phyloP scores from a whole-genome alignment of 2,329 filamentous ascomycete species.

The Sclerotinia minor region DNA sequence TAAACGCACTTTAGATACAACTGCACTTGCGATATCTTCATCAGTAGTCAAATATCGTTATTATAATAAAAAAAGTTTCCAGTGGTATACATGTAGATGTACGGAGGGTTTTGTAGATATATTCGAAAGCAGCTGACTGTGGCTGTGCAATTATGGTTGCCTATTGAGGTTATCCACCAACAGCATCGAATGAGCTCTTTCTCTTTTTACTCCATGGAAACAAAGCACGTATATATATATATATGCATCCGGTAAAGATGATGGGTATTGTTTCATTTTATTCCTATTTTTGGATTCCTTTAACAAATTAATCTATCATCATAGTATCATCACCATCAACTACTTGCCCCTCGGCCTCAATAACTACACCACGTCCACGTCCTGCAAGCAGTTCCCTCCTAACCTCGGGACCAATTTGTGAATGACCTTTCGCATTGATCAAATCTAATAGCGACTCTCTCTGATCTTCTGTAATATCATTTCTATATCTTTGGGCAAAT shows the following conservation, averaged over 20 bases:
- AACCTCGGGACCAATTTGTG: conserved; percentile 86
- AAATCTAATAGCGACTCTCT: conserved; percentile 87
- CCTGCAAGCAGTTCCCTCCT: conserved; percentile 85
- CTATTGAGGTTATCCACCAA: background rate
- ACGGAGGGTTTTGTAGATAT: background rate
- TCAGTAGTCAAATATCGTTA: background rate
- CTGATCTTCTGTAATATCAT: conserved; percentile 95
- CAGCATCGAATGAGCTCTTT: background rate
- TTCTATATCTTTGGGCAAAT: conserved; percentile 92
- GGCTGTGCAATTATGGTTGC: conserved; percentile 5
- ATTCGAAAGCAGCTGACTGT: background rate
- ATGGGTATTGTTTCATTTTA: conserved; percentile 3
- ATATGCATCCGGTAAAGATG: background rate
- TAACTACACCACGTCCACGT: conserved; percentile 74
- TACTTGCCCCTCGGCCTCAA: conserved; percentile 56
- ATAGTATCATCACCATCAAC: conserved; percentile 89
- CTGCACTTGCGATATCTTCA: background rate
- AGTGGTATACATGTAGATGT: background rate
- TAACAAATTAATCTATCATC: conserved; percentile 57
- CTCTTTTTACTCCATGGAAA: background rate
- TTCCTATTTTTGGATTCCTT: conserved; percentile 8
- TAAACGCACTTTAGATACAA: background rate
- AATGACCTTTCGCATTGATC: conserved; percentile 79
- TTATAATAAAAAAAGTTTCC: background rate
- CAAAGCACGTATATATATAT: background rate